phyloP scores from a whole-genome alignment of 2,329 filamentous ascomycete genomes.

The Microcera coccophila region DNA sequence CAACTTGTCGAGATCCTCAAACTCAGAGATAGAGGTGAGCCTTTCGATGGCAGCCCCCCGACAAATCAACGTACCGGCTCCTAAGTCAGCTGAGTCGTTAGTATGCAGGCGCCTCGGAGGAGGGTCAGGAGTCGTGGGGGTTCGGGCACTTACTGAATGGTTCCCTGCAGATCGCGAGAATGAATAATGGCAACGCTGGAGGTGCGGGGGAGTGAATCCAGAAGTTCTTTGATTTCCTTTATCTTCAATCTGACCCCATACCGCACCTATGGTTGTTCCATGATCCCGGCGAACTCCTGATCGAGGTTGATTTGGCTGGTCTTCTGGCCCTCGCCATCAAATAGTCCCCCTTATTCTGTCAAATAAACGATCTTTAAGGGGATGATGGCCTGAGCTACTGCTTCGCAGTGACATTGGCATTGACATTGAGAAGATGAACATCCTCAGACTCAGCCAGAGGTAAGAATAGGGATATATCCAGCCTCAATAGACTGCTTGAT shows the following conservation, averaged over 20 bases:
- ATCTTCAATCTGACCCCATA: constrained; percentile 94
- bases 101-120: neutral
- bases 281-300: constrained; percentile 89
- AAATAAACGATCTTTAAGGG: constrained; percentile 97
- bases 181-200: constrained; percentile 79
- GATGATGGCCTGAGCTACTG: constrained; percentile 80
- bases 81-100: constrained; percentile 61
- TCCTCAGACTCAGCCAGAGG: constrained; percentile 93
- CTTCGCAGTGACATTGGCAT: constrained; percentile 94
- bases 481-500: constrained; percentile 79
- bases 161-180: constrained; percentile 87
- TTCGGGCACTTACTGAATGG: constrained; percentile 52
- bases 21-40: constrained; percentile 66
- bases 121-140: neutral
- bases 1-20: constrained; percentile 70
- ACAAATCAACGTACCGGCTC: constrained; percentile 87
- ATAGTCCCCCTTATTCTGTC: constrained; percentile 95
- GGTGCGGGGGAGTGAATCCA: constrained; percentile 82
- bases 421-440: constrained; percentile 93
- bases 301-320: constrained; percentile 97
- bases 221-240: constrained; percentile 83
- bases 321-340: constrained; percentile 89
- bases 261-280: constrained; percentile 91
- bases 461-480: constrained; percentile 87
- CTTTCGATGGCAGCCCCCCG: constrained; percentile 85